These are phyloP conservation scores for Cardamine resedifolia DNA, from an alignment of 345 rosid species.

Conservation along the genomic window DNA sequence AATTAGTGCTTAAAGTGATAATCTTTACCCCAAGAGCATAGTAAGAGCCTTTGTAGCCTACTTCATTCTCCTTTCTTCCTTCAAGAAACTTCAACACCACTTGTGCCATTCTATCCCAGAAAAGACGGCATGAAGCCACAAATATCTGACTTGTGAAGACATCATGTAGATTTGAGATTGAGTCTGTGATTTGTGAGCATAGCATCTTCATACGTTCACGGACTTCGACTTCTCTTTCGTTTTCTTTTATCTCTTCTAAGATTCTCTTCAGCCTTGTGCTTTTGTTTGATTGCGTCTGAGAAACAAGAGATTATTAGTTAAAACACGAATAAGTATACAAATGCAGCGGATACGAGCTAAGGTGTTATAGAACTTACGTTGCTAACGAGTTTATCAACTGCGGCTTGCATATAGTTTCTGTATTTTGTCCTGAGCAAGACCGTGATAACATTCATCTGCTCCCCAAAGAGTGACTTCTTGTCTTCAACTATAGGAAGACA, in stretches of 20 bases:
- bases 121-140: conserved; percentile 77
- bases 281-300: conserved; percentile 77
- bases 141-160: conserved; percentile 78
- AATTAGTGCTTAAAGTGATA: neutral
- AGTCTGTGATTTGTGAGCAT: conserved; percentile 66
- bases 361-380: conserved; percentile 53
- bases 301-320: conserved; percentile 6
- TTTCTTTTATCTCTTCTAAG: conserved; percentile 84
- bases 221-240: conserved; percentile 84
- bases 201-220: conserved; percentile 87
- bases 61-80: conserved; percentile 90
- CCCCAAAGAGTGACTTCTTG: conserved; percentile 71
- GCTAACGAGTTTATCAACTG: conserved; percentile 79
- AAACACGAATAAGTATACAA: neutral
- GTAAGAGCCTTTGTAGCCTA: conserved; percentile 90
- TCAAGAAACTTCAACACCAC: conserved; percentile 91
- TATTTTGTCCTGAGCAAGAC: conserved; percentile 90
- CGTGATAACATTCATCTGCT: conserved; percentile 86
- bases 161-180: conserved; percentile 73
- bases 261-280: conserved; percentile 75
- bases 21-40: conserved; percentile 79
- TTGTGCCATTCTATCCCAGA: conserved; percentile 98
- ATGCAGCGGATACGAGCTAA: neutral
- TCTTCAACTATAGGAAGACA: conserved; percentile 74
- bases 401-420: conserved; percentile 92